Base-by-base conservation (phyloP, 1,284 basidiomycete species). In the Exsudoporus floridanus region DNA sequence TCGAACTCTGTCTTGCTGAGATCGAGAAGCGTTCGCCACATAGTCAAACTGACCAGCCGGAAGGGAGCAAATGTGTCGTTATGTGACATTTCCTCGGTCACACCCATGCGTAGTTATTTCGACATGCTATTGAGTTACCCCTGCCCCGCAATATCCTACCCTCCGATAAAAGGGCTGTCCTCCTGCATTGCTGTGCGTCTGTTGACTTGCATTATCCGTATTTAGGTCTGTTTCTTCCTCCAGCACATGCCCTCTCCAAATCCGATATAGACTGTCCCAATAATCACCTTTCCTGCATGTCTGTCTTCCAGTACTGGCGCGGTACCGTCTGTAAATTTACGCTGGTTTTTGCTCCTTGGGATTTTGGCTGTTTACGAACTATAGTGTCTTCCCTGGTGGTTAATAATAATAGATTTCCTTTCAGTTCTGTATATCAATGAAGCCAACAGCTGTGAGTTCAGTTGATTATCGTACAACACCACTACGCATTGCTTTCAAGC, bases 1-100 rank as follows among this genome's bases (percentile, higher is more conserved):
- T 97, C 59, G 92, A 97, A 62, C 78, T 89, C 39, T 91, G 92
- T 66, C 80, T 97, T 53, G 83, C 76, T 37, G 90, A 97, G 72
- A 94, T 97, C 61, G 90, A 93, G 78, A 88, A 85, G 65, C 76
- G 81, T 53, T 74, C 78, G 46, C 78, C 82, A 31, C 80, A 77
- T 53, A 79, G 77, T 67, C 80, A 86, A 67, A 62, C 75, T 7
- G 86, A 83, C 46, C 67, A 77, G 57, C 82, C 83, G 33, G 77
- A 77, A 58, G 69, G 74, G n/a, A 80, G 74, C 65, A 77, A 74
- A 61, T 91, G 88, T 70, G 58, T 80, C 57, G 70, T 90, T 65
- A 90, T 90, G 88, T 90, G 82, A 82, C 62, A 52, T 30, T 50
- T 47, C 30, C 40, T 46, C 34, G 44, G 58, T 57, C 50, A 53